Evolutionary conservation across 148 eudicot species (phyloP).

Genomic region (Polygonum aviculare): DNA sequence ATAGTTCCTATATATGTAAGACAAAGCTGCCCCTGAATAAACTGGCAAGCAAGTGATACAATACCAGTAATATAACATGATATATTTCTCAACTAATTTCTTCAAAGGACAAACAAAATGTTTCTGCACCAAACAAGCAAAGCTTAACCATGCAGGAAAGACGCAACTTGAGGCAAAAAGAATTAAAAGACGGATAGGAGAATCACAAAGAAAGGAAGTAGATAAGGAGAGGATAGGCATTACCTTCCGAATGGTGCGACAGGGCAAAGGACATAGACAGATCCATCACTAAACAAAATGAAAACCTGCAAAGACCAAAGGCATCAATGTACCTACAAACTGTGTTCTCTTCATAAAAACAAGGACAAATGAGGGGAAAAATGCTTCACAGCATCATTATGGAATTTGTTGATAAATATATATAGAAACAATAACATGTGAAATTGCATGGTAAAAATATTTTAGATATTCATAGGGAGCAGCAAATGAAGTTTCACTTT

Average conservation of each 20-base stretch:
- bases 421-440: not conserved
- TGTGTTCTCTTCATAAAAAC: not conserved
- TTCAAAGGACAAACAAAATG: not conserved
- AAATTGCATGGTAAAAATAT: not conserved
- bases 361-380: not conserved
- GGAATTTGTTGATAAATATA: not conserved
- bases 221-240: not conserved
- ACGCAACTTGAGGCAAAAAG: not conserved
- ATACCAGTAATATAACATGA: not conserved
- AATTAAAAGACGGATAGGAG: not conserved
- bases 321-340: not conserved
- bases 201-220: conserved; percentile 2
- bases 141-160: not conserved
- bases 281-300: conserved; percentile 76
- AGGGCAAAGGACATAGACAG: conserved; percentile 76
- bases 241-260: conserved; percentile 95
- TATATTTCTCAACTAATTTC: not conserved
- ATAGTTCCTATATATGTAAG: not conserved
- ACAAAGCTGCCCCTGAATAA: not conserved
- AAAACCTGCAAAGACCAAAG: conserved; percentile 55
- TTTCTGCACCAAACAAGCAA: not conserved
- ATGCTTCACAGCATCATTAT: not conserved
- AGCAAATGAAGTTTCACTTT: not conserved
- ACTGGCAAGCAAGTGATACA: not conserved
- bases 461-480: not conserved